phyloP scores from a whole-genome alignment of 2,329 filamentous ascomycete genomes.

The Escovopsis weberi region DNA sequence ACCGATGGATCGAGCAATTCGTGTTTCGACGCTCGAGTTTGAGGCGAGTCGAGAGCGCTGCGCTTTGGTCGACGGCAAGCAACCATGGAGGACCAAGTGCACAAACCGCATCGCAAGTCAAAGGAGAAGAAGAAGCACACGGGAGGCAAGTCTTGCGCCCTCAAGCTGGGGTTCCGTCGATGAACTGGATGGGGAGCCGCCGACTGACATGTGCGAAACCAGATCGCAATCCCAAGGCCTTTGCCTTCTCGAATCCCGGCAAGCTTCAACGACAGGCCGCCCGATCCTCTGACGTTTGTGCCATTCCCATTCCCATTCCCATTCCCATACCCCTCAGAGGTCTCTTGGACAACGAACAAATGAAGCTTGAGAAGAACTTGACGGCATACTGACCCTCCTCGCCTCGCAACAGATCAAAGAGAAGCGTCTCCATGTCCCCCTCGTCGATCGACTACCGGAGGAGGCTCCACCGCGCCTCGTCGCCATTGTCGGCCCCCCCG shows the following conservation, averaged over 20 bases:
- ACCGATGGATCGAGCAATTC: no score
- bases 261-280: slow-evolving; percentile 62
- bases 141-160: slow-evolving; percentile 32
- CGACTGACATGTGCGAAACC: slow-evolving; percentile 9
- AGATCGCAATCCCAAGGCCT: slow-evolving; percentile 81
- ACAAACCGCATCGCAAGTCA: slow-evolving; percentile 70
- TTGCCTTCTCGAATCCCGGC: slow-evolving; percentile 70
- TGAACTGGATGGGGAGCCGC: background rate
- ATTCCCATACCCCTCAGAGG: background rate
- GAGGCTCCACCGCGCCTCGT: slow-evolving; percentile 90
- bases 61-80: slow-evolving; percentile 4
- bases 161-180: background rate
- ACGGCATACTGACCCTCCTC: slow-evolving; percentile 6
- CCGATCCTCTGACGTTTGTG: slow-evolving; percentile 52
- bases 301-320: background rate
- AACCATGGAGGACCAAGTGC: slow-evolving; percentile 65
- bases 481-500: slow-evolving; percentile 85
- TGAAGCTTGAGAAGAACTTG: slow-evolving; percentile 9
- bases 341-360: background rate
- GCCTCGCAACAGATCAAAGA: slow-evolving; percentile 58
- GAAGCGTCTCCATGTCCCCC: slow-evolving; percentile 88
- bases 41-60: slow-evolving; percentile 1
- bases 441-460: slow-evolving; percentile 89
- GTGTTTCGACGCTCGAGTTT: no score
- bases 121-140: slow-evolving; percentile 76